Percentiles rank a stretch among this genome's conserved stretches.
Evolutionary conservation across 1,139 yeast species (phyloP).

Genomic region (Candida sp.): DNA sequence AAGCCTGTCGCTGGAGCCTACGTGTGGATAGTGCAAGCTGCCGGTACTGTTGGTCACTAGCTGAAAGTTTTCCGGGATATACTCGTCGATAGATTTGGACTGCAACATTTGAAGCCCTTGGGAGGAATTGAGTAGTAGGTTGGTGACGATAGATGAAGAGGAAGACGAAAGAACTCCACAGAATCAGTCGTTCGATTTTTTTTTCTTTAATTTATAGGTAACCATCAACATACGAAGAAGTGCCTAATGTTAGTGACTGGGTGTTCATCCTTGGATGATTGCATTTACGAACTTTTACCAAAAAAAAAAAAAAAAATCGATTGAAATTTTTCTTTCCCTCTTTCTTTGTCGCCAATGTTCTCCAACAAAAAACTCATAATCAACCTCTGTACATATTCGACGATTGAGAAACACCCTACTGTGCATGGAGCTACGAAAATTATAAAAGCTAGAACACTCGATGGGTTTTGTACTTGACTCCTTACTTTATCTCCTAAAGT

Average conservation of each 20-base stretch:
- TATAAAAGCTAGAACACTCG: no score
- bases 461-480: no score
- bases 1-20: background rate
- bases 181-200: background rate
- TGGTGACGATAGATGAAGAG: background rate
- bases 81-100: slow-evolving; percentile 5
- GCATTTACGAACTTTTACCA: background rate
- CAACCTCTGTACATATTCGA: background rate
- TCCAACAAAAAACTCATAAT: no score
- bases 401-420: no score
- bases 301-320: background rate
- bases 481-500: no score
- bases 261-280: no score
- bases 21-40: background rate
- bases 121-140: background rate
- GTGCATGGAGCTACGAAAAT: no score
- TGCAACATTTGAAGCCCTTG: background rate
- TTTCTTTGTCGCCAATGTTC: no score
- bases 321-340: background rate
- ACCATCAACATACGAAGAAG: no score
- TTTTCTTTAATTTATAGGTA: no score
- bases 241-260: no score
- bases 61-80: slow-evolving; percentile 8
- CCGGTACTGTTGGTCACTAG: background rate
- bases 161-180: background rate